Evolutionary conservation across 257 asterid genomes (phyloP).

Genomic region (Anisodus acutangulus): DNA sequence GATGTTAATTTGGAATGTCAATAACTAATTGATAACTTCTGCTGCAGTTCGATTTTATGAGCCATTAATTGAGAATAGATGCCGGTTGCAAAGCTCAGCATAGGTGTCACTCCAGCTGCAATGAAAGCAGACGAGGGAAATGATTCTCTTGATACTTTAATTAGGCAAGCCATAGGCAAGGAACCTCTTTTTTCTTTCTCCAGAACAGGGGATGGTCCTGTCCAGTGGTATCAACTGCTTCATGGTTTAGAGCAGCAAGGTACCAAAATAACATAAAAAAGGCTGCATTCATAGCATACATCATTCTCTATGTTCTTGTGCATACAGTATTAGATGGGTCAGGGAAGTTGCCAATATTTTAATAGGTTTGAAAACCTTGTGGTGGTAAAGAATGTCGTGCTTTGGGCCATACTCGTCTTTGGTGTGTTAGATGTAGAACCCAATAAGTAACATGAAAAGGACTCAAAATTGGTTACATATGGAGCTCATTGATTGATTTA

Average conservation of each 20-base stretch:
- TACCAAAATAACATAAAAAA: conserved; percentile 31
- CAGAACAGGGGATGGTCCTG: conserved; percentile 70
- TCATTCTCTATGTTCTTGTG: background rate
- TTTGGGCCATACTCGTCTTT: background rate
- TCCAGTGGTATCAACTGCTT: conserved; percentile 86
- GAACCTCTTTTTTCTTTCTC: conserved; percentile 76
- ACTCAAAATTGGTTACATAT: conserved; percentile 20
- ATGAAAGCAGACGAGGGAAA: conserved; percentile 70
- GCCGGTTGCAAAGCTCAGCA: conserved; percentile 68
- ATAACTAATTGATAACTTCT: conserved; percentile 13
- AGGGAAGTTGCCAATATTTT: conserved; percentile 11
- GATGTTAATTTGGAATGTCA: background rate
- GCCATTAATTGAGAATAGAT: conserved; percentile 51
- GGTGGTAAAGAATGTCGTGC: background rate
- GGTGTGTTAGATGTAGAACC: background rate
- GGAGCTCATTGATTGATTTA: conserved; percentile 22
- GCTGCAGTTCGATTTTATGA: conserved; percentile 44
- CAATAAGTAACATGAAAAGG: background rate
- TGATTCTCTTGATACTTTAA: conserved; percentile 65
- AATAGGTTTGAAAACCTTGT: background rate
- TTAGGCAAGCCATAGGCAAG: conserved; percentile 69
- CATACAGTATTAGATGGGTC: conserved; percentile 7
- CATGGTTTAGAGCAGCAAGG: conserved; percentile 87
- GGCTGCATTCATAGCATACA: conserved; percentile 23
- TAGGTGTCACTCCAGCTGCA: conserved; percentile 62